Evolutionary conservation across 805 yeast species (phyloP).

Genomic region (Nakazawaea siamensis): DNA sequence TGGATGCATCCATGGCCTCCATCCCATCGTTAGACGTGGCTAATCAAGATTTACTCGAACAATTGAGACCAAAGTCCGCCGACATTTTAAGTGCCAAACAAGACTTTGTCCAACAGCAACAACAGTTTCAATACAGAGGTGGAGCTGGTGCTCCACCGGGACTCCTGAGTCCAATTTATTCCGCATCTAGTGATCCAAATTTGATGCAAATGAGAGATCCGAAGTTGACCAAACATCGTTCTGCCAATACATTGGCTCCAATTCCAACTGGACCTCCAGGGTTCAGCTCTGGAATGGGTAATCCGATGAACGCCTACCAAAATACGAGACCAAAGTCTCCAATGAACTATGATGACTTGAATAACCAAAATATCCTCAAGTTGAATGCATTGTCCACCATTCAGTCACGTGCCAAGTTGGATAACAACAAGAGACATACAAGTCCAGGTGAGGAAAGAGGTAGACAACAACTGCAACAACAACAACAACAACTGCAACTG

Average conservation of each 20-base stretch:
- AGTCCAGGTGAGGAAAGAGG: slow-evolving; percentile 16
- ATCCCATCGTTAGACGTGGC: slow-evolving; percentile 1
- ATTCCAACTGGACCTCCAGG: neutral
- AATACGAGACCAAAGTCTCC: slow-evolving; percentile 13
- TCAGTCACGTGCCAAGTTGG: slow-evolving; percentile 30
- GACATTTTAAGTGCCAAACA: slow-evolving; percentile 15
- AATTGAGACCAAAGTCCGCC: slow-evolving; percentile 31
- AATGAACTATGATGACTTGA: slow-evolving; percentile 13
- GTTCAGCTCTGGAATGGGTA: neutral
- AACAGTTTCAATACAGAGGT: neutral
- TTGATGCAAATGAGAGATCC: neutral
- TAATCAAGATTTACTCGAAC: slow-evolving; percentile 6
- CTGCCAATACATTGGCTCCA: neutral
- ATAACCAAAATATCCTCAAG: slow-evolving; percentile 36
- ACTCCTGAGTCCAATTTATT: slow-evolving; percentile 3
- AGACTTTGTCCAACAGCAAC: neutral
- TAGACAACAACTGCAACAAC: slow-evolving; percentile 6
- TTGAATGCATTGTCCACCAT: slow-evolving; percentile 63
- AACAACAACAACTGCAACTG: neutral
- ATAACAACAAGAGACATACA: slow-evolving; percentile 13
- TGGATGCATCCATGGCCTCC: slow-evolving; percentile 2
- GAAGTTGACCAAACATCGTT: neutral
- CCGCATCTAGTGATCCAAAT: slow-evolving; percentile 8
- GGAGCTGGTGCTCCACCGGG: neutral
- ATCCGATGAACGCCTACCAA: slow-evolving; percentile 7